Conservation (phyloP, 23 red algal genomes). For the Gracilariopsis chorda region DNA sequence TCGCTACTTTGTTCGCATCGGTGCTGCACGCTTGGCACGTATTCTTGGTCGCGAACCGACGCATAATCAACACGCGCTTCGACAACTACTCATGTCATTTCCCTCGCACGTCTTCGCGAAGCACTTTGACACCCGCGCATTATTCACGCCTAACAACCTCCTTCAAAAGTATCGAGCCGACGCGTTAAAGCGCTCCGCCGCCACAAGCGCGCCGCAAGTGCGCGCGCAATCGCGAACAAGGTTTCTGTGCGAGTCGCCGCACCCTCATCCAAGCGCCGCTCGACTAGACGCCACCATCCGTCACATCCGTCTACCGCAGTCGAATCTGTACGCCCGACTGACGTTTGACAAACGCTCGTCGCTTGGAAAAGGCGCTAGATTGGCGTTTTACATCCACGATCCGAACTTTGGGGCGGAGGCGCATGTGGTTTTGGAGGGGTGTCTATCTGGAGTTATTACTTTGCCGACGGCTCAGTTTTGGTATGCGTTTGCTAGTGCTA, state of each 20-base stretch:
- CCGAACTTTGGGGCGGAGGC: neutral
- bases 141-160: neutral
- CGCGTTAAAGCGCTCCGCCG: neutral
- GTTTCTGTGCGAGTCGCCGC: conserved; percentile 10
- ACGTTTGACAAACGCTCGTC: conserved; percentile 8
- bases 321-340: neutral
- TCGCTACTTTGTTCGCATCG: neutral
- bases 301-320: neutral
- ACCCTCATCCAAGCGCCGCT: neutral
- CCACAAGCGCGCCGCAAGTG: neutral
- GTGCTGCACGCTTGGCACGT: neutral
- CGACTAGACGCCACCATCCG: neutral
- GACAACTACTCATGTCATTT: neutral
- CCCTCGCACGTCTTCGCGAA: neutral
- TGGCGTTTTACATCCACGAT: neutral
- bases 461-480: conserved; percentile 16
- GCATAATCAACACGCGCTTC: neutral
- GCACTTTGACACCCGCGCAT: neutral
- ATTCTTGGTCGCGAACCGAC: neutral
- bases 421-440: neutral
- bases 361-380: neutral
- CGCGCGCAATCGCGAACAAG: neutral
- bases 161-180: neutral
- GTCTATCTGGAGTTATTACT: neutral
- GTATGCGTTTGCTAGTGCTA: neutral